Percentiles rank a stretch among this genome's conserved stretches.
These are phyloP conservation scores for Xylaria sp. DNA, from an alignment of 2,329 filamentous ascomycete species.

Conservation along the genomic window DNA sequence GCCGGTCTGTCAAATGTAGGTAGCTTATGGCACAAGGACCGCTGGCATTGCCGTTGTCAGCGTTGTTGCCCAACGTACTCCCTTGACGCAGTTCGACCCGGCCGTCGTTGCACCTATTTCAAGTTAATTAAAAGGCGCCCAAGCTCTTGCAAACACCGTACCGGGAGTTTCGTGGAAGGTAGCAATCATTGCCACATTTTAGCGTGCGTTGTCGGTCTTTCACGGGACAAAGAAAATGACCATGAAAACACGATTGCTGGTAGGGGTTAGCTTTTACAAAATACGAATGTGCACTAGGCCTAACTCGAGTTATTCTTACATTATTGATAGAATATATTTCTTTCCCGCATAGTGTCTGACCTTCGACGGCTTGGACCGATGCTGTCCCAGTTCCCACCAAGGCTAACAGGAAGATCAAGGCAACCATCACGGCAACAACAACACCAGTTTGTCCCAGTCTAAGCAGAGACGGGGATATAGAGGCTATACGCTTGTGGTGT, in stretches of 20 bases:
- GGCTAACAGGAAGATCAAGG: slow-evolving; percentile 27
- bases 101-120: slow-evolving; percentile 3
- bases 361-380: slow-evolving; percentile 4
- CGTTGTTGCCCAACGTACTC: slow-evolving; percentile 13
- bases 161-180: slow-evolving; percentile 35
- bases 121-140: background rate
- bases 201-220: slow-evolving; percentile 36
- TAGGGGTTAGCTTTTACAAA: slow-evolving; percentile 18
- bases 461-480: slow-evolving; percentile 9
- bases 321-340: slow-evolving; percentile 32
- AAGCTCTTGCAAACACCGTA: slow-evolving; percentile 23
- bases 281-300: background rate
- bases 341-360: slow-evolving; percentile 32
- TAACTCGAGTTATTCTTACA: slow-evolving; percentile 22
- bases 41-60: background rate
- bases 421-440: slow-evolving; percentile 13
- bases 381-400: slow-evolving; percentile 20
- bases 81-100: slow-evolving; percentile 22
- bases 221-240: slow-evolving; percentile 40
- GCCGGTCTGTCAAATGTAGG: slow-evolving; percentile 56
- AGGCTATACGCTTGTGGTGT: background rate
- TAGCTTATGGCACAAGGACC: slow-evolving; percentile 29
- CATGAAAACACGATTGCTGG: slow-evolving; percentile 36
- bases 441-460: slow-evolving; percentile 1
- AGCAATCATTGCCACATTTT: slow-evolving; percentile 38